A percentile compares a stretch with the other conserved stretches of the same genome.
These are phyloP conservation scores for Isatis lusitanica DNA, from an alignment of 441 rosid genomes.

Conservation along the genomic window DNA sequence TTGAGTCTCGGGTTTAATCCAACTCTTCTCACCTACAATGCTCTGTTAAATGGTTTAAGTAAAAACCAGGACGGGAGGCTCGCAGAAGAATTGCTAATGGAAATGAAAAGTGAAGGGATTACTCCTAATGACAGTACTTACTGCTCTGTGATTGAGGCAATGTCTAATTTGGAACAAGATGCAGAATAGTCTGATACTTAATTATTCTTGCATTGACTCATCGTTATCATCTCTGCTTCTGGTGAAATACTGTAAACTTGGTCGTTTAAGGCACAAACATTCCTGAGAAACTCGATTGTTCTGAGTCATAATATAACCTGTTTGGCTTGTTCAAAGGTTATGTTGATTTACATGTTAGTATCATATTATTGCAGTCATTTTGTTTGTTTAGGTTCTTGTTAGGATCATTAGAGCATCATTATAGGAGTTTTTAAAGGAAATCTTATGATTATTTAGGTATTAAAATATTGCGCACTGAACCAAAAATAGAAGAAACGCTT, in stretches of 20 bases:
- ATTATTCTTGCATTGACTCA: background rate
- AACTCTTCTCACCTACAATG: constrained; percentile 80
- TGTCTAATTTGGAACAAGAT: constrained; percentile 27
- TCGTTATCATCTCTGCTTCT: background rate
- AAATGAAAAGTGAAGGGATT: constrained; percentile 81
- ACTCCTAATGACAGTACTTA: constrained; percentile 79
- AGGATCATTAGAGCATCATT: too few relatives aligned
- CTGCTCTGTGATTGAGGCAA: constrained; percentile 67
- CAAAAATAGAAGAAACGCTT: too few relatives aligned
- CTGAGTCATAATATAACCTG: background rate
- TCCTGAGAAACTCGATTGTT: too few relatives aligned
- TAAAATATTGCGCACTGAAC: too few relatives aligned
- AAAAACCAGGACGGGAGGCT: constrained; percentile 65
- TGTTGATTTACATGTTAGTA: background rate
- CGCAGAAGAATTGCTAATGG: constrained; percentile 76
- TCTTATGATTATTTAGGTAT: too few relatives aligned
- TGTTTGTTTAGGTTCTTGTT: too few relatives aligned
- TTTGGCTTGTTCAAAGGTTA: background rate
- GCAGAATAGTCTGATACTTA: constrained; percentile 7
- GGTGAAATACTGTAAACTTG: background rate
- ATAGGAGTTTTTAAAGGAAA: too few relatives aligned
- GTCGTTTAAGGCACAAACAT: too few relatives aligned
- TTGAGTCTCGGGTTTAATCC: constrained; percentile 76
- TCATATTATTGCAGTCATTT: too few relatives aligned
- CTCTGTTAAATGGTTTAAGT: constrained; percentile 74